Evolutionary conservation across 2,329 filamentous ascomycete genomes (phyloP).

Genomic region (Neonectria sp.): DNA sequence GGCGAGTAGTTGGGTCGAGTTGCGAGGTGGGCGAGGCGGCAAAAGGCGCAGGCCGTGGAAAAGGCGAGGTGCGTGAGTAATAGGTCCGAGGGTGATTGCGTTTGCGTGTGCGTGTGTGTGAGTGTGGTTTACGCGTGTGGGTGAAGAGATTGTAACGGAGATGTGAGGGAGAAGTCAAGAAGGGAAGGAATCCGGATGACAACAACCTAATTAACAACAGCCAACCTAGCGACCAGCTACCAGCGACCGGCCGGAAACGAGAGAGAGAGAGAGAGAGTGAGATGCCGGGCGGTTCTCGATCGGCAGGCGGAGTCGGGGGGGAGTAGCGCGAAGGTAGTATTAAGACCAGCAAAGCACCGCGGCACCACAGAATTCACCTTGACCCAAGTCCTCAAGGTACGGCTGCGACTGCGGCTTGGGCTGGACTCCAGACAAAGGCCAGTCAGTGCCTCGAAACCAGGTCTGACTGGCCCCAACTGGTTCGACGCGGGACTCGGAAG

Average conservation of each 20-base stretch:
- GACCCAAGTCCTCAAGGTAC: not conserved
- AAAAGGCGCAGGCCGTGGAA: conserved; percentile 10
- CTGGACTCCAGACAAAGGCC: not conserved
- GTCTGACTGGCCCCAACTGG: not conserved
- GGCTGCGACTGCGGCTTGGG: not conserved
- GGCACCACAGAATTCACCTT: not conserved
- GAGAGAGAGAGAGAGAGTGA: conserved; percentile 31
- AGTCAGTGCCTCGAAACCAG: not conserved
- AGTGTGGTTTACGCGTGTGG: not conserved
- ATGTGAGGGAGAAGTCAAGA: conserved; percentile 27
- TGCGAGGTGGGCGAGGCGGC: conserved; percentile 17
- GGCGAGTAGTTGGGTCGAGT: not conserved
- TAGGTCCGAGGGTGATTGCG: not conserved
- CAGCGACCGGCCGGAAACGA: conserved; percentile 5
- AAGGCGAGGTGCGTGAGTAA: not conserved
- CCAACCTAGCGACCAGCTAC: conserved; percentile 1
- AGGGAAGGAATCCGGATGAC: conserved; percentile 1
- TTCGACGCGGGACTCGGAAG: not conserved
- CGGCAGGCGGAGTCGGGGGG: conserved; percentile 43
- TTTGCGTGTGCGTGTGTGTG: not conserved
- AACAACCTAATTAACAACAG: conserved; percentile 11
- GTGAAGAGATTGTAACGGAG: conserved; percentile 27
- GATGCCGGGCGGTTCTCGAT: conserved; percentile 37
- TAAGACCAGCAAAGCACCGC: conserved; percentile 25
- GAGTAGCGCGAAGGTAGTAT: conserved; percentile 38